Percentiles rank a stretch among this genome's conserved stretches.
Conservation (phyloP, 768 basidiomycete genomes). For the Rhodotorula graminis region DNA sequence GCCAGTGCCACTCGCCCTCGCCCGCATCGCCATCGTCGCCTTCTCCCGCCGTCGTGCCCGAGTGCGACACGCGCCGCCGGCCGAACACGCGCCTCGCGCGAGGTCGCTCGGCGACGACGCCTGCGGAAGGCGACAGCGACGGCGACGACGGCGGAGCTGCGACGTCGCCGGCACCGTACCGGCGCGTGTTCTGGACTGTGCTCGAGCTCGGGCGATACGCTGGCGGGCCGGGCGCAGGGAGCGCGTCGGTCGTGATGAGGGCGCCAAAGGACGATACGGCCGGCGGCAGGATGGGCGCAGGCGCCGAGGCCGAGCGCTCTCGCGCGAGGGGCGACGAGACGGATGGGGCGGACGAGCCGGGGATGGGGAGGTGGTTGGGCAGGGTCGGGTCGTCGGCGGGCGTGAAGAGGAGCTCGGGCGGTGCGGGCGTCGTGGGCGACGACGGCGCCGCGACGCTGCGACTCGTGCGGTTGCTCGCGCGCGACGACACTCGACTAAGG, state of each 20-base stretch:
- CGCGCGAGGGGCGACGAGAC: neutral
- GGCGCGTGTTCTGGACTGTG: slow-evolving; percentile 19
- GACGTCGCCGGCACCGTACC: slow-evolving; percentile 7
- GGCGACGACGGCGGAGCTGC: neutral
- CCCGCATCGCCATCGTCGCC: neutral
- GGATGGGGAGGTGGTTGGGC: slow-evolving; percentile 11
- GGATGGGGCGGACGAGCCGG: neutral
- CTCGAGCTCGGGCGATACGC: slow-evolving; percentile 24
- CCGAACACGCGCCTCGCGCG: neutral
- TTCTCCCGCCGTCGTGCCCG: no score
- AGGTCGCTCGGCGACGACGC: neutral
- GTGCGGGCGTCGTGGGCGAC: neutral
- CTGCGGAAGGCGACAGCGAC: no score
- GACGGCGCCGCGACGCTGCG: neutral
- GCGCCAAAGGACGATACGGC: slow-evolving; percentile 5
- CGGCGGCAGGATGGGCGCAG: neutral
- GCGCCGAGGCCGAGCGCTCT: slow-evolving; percentile 3
- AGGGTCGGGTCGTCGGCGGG: slow-evolving; percentile 29
- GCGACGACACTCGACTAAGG: neutral
- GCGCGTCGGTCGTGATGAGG: slow-evolving; percentile 15
- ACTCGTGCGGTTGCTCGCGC: neutral
- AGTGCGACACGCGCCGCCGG: neutral
- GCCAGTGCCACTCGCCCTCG: slow-evolving; percentile 32
- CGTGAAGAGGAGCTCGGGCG: slow-evolving; percentile 24
- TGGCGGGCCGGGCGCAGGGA: slow-evolving; percentile 30